Base-by-base conservation (phyloP, 331 rosid genomes). In the Rosa hybrid region DNA sequence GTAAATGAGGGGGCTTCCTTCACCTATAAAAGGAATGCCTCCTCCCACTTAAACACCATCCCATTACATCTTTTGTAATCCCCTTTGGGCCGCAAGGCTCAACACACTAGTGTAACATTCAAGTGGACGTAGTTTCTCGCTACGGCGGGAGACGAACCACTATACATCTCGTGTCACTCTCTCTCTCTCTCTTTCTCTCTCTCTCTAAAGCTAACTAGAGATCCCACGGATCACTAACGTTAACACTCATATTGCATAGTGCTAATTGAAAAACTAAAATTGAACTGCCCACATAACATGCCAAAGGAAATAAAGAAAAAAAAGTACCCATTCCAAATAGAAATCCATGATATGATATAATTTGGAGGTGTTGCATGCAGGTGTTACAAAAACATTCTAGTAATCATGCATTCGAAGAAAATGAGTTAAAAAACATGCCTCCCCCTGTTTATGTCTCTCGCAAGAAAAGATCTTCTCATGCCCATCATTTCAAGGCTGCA, bases 401-500 rank as follows among this genome's bases (percentile, higher is more conserved):
- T 6, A 74, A 20, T 38, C 50, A 62, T 42, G 42, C 12, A 81
- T 18, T 25, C 9, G 30, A 50, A 78, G 53, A 2, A 59, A 42
- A 72, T 65, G 81, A 71, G 25, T 23, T 4, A 23, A 27, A 46
- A 13, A 73, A 30, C 20, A 13, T 86, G 42, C 89, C 89, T 74
- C 71, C 38, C 9, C 81, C 85, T 57, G 86, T 81, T 8, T 88
- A 85, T 11, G 84, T 88, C 51, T 76, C 86, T 46, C 80, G 91
- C 14, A 89, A 88, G 84, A 88, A 86, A 72, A 81, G 56, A n/a
- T 80, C 81, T 42, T 77, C 89, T 68, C 81, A 74, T 59, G 85
- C 83, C 11, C 97, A 92, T 70, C 84, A 85, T 68, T 90, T 88
- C 88, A 92, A 90, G 85, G 97, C 92, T 11, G 93, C 93, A 76